Evolutionary conservation across 768 basidiomycete genomes (phyloP), one percentile per base, ranked within the genome.

Genomic region (Mycena alexandri): DNA sequence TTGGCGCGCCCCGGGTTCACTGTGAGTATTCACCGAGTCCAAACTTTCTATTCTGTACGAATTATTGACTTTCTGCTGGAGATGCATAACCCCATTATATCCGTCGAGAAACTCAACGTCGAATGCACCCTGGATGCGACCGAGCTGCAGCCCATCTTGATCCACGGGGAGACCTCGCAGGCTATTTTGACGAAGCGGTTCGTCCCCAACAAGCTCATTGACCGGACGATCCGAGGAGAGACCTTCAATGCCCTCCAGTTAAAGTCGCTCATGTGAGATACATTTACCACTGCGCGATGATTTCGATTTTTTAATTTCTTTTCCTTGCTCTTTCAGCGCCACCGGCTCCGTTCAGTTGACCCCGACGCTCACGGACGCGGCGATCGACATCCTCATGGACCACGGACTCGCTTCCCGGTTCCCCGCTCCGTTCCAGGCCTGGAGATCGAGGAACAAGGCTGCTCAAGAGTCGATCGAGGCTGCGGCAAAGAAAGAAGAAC

Each of bases 1-100:
- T 72, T 75, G 1, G 72, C 77, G 10, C 78, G 79, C 17, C 75
- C 78, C 5, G 87, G 87, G 0, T 88, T 88, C 71, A 77, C 74
- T 69, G 88, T 87, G 71, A 14, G 76, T 38, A 38, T 38, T 38
- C 38, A 3, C 14, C 11, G 10, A 11, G 11, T 38, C 2, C 38
- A 11, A 11, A 11, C 38, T 10, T 38, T 38, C 38, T 38, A 10
- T 11, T 38, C 5, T 38, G 38, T 9, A 22, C 46, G 24, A 53
- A 58, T 41, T 60, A 33, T 11, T 38, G 43, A 58, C 17, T 42
- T 29, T 12, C 11, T 29, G 29, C 5, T 42, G 19, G 5, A 33
- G 69, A 29, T 22, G 43, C 38, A 52, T 16, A 21, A 75, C 75
- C 62, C 59, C 29, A 46, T 66, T 3, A 50, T 74, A 2, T 33